A percentile compares a stretch with the other conserved stretches of the same genome.
These are phyloP conservation scores for Triticum turgidum DNA, from an alignment of 176 grass and related monocot species.

Conservation along the genomic window DNA sequence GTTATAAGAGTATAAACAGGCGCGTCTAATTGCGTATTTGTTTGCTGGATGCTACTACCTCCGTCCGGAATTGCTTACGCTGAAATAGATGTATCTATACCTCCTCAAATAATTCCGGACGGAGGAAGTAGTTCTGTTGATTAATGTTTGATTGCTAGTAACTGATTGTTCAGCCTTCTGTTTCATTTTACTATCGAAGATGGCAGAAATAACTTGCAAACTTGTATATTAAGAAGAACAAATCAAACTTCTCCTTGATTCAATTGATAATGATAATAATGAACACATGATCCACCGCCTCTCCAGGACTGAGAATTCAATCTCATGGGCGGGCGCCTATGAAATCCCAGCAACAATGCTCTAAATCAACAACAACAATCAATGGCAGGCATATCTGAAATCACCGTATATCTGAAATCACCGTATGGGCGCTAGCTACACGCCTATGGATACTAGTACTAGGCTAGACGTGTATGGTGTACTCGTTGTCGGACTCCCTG, in stretches of 20 bases:
- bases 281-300: conserved; percentile 40
- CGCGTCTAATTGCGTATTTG: background rate
- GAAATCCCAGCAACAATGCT: conserved; percentile 8
- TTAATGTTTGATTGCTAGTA: background rate
- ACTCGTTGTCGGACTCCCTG: conserved; percentile 35
- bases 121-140: background rate
- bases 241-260: conserved; percentile 17
- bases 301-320: conserved; percentile 40
- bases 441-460: background rate
- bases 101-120: too few species aligned
- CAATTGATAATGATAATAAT: background rate
- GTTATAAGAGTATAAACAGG: background rate
- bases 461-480: conserved; percentile 52
- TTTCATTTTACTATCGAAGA: background rate
- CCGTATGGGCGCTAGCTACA: background rate
- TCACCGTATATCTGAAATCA: background rate
- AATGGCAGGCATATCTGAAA: conserved; percentile 4
- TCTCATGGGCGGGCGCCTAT: conserved; percentile 38
- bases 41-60: background rate
- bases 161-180: background rate
- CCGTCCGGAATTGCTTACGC: too few species aligned
- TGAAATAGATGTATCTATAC: too few species aligned
- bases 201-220: background rate
- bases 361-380: conserved; percentile 29
- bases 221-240: conserved; percentile 31